Evolutionary conservation across 768 basidiomycete species (phyloP).

Genomic region (Leccinum uliginosum): DNA sequence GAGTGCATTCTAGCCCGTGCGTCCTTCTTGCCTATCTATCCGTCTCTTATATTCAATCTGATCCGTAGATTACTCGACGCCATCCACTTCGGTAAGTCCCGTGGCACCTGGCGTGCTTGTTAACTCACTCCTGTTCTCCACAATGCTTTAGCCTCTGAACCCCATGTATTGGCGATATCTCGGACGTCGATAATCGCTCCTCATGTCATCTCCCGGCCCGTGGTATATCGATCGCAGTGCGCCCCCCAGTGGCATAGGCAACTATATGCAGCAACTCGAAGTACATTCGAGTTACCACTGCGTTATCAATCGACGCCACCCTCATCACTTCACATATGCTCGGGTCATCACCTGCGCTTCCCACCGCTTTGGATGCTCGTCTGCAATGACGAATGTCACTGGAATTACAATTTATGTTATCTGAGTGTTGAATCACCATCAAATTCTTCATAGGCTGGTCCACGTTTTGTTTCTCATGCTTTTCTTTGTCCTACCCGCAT

Average conservation of each 20-base stretch:
- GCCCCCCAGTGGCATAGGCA: background rate
- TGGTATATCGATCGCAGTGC: constrained; percentile 5
- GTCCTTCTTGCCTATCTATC: background rate
- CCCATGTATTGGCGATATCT: constrained; percentile 43
- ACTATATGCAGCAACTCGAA: background rate
- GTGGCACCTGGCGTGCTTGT: background rate
- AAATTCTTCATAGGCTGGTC: constrained; percentile 17
- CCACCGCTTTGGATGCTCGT: constrained; percentile 7
- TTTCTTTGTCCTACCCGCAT: constrained; percentile 5
- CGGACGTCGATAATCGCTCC: constrained; percentile 35
- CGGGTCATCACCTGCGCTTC: constrained; percentile 2
- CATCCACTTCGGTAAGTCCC: constrained; percentile 38
- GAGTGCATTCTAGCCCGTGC: constrained; percentile 68
- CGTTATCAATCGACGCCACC: constrained; percentile 4
- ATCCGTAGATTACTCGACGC: constrained; percentile 53
- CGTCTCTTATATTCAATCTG: background rate
- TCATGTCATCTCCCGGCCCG: background rate
- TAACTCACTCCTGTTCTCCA: constrained; percentile 5
- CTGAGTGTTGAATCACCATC: constrained; percentile 9
- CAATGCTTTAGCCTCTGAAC: constrained; percentile 40
- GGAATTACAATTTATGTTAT: constrained; percentile 1
- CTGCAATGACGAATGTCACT: constrained; percentile 1
- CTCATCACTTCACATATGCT: constrained; percentile 2
- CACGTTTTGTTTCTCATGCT: constrained; percentile 7
- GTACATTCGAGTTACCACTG: background rate